Evolutionary conservation across 2,329 filamentous ascomycete species (phyloP).

Genomic region (Aspergillus oerlinghausenensis): DNA sequence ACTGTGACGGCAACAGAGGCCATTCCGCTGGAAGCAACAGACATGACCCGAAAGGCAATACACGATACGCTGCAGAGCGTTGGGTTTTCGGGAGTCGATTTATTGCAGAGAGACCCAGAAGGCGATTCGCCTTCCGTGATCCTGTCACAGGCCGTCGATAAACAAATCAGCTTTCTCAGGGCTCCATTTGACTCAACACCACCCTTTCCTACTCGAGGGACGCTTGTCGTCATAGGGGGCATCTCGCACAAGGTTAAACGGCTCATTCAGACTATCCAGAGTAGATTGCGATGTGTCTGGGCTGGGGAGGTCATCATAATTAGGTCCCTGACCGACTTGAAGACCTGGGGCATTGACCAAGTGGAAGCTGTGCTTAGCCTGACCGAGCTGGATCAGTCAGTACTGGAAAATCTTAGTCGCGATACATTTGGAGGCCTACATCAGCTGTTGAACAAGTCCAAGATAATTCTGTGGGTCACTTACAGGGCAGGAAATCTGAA

Average conservation of each 20-base stretch:
- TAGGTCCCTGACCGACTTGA: too few species aligned
- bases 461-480: too few species aligned
- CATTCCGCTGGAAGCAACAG: background rate
- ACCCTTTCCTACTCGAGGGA: background rate
- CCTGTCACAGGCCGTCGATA: conserved; percentile 5
- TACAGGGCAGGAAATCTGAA: too few species aligned
- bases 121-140: conserved; percentile 5
- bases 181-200: background rate
- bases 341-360: too few species aligned
- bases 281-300: too few species aligned
- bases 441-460: too few species aligned
- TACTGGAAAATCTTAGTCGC: too few species aligned
- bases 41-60: background rate
- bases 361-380: too few species aligned
- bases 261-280: too few species aligned
- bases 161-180: background rate
- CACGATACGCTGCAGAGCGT: conserved; percentile 1
- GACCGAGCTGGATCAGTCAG: too few species aligned
- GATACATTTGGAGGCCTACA: too few species aligned
- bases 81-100: conserved; percentile 9
- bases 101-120: conserved; percentile 1
- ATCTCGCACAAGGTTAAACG: background rate
- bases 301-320: too few species aligned
- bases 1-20: background rate
- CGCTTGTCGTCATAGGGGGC: conserved; percentile 1